Conservation (phyloP, 2,329 filamentous ascomycete genomes). For the Incumbomyces lentus region DNA sequence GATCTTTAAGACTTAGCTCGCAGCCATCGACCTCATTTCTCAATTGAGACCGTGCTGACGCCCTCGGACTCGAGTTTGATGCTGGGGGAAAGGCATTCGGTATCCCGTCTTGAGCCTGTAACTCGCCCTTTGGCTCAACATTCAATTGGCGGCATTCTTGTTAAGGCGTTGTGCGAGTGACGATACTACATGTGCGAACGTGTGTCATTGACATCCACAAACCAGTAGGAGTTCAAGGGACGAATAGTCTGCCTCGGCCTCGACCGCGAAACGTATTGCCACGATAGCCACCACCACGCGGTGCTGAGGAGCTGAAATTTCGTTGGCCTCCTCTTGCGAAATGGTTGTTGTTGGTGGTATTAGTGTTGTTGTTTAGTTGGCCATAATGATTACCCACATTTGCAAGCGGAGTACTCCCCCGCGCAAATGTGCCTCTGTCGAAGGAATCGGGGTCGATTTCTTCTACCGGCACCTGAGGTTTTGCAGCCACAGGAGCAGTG, state of each 20-base stretch:
- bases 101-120: too few relatives aligned
- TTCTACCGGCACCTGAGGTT: slow-evolving; percentile 33
- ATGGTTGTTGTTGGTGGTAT: background rate
- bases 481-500: slow-evolving; percentile 8
- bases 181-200: background rate
- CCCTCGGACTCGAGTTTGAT: too few relatives aligned
- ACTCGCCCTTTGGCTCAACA: too few relatives aligned
- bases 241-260: slow-evolving; percentile 21
- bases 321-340: slow-evolving; percentile 7
- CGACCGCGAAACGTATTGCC: slow-evolving; percentile 18
- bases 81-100: too few relatives aligned
- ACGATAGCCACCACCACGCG: slow-evolving; percentile 14
- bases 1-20: too few relatives aligned
- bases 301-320: slow-evolving; percentile 1
- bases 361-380: slow-evolving; percentile 7
- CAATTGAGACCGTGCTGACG: too few relatives aligned
- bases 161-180: background rate
- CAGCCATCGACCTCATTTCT: too few relatives aligned
- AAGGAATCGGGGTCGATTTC: slow-evolving; percentile 41
- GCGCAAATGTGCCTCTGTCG: slow-evolving; percentile 27
- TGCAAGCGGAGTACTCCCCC: slow-evolving; percentile 19
- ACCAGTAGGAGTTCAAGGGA: slow-evolving; percentile 14
- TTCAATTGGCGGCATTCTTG: background rate
- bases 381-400: slow-evolving; percentile 12
- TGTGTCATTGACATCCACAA: background rate